Percentiles rank a stretch among this genome's conserved stretches.
Evolutionary conservation across 805 yeast genomes (phyloP).

Genomic region (Brettanomyces naardenensis): DNA sequence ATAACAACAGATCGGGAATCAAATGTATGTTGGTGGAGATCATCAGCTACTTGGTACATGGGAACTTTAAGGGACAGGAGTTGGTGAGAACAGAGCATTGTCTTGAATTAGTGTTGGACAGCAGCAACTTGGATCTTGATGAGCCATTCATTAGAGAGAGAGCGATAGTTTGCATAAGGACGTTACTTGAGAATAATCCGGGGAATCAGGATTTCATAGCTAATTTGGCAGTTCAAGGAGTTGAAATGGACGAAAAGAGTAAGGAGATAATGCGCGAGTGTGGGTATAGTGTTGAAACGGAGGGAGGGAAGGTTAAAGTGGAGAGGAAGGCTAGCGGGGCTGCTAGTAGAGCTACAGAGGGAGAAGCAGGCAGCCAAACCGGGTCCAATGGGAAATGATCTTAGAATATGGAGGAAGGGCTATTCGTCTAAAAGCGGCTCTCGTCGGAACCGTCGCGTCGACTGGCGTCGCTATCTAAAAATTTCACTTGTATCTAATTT

Average conservation of each 20-base stretch:
- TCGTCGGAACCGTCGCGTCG: too few relatives aligned
- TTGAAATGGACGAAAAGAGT: slow-evolving; percentile 50
- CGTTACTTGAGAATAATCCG: slow-evolving; percentile 53
- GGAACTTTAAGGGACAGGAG: slow-evolving; percentile 56
- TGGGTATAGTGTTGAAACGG: slow-evolving; percentile 71
- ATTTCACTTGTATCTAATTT: not conserved
- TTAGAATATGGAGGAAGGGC: too few relatives aligned
- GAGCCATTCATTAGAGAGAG: slow-evolving; percentile 87
- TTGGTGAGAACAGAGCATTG: slow-evolving; percentile 57
- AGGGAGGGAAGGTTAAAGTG: slow-evolving; percentile 61
- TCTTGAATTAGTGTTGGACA: slow-evolving; percentile 62
- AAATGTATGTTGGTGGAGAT: slow-evolving; percentile 63
- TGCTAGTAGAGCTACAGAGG: too few relatives aligned
- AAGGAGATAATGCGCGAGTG: slow-evolving; percentile 40
- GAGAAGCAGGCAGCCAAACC: too few relatives aligned
- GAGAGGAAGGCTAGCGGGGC: slow-evolving; percentile 20
- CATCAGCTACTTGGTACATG: slow-evolving; percentile 47
- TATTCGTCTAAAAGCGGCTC: too few relatives aligned
- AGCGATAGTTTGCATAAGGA: slow-evolving; percentile 70
- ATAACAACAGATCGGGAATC: slow-evolving; percentile 43
- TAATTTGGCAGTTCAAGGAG: slow-evolving; percentile 64
- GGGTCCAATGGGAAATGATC: too few relatives aligned
- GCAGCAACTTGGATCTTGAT: slow-evolving; percentile 78
- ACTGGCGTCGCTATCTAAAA: too few relatives aligned
- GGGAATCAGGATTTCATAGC: slow-evolving; percentile 75